Evolutionary conservation across 148 eudicot species (phyloP), one percentile per base, ranked within the genome.

Genomic region (Dianthus caryophyllus): DNA sequence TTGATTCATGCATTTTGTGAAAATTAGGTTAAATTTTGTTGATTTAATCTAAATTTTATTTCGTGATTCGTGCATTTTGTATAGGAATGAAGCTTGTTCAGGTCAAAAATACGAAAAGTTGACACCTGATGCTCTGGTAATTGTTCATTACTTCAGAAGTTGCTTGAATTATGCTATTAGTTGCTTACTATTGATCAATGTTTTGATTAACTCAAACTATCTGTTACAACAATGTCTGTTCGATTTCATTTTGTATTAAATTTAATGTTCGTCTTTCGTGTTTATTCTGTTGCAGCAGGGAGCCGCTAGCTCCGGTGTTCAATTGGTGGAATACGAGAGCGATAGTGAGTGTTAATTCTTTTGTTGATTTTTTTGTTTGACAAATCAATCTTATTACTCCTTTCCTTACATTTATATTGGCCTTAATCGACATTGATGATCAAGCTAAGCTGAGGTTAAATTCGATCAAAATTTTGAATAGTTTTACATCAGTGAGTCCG

Each of bases 241-340:
- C 7, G 11, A 5, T 60, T 15, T 53, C 27, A 30, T 0, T 31
- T 69, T 5, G 33, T 5, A 18, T 71, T 9, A 29, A 26, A 53
- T 47, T 58, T 73, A 9, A 22, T 52, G 9, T 5, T 67, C 33
- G 27, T 62, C 20, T 62, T 58, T 38, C 11, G 2, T 31, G 15
- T 51, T 67, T 36, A 31, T 11, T 67, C 7, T 48, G 11, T 62
- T 61, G 49, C 51, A 61, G 49, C 83, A 90, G 93, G 88, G 69
- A 67, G 61, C 69, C 46, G 77, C 87, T 51, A 58, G 47, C 63
- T 62, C 76, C 6, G 73, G 67, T 25, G 25, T 75, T 44, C 81
- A 77, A 30, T 79, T 90, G 83, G 90, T 90, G 57, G 84, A 77
- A 24, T 90, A 90, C 64, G 89, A 76, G 53, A 84, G 76, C 59